phyloP scores from a whole-genome alignment of 768 basidiomycete species.

The Cystofilobasidium bisporidii region DNA sequence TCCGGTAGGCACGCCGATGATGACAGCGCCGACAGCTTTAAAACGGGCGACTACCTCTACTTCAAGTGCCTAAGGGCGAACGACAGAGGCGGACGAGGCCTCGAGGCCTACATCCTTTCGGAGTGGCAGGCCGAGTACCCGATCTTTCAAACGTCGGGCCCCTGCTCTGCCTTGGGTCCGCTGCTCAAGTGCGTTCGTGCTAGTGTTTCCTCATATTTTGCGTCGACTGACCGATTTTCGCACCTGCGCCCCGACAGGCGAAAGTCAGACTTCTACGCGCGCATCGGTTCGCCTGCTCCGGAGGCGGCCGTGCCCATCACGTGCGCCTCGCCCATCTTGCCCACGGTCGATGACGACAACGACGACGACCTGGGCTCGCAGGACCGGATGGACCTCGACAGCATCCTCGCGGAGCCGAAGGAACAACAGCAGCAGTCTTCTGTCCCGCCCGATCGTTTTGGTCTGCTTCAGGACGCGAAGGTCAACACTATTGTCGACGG shows the following conservation, averaged over 20 bases:
- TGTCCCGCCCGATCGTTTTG: not conserved
- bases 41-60: not conserved
- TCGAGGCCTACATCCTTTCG: not conserved
- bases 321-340: not conserved
- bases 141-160: not conserved
- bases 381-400: not conserved
- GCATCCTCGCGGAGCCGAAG: not conserved
- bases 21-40: not conserved
- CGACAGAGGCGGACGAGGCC: not conserved
- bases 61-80: not conserved
- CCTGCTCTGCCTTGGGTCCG: not conserved
- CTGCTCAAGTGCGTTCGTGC: not conserved
- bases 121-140: not conserved
- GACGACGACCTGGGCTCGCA: not conserved
- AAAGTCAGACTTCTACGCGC: not conserved
- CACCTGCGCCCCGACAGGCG: not conserved
- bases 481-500: not conserved
- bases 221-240: not conserved
- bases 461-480: not conserved
- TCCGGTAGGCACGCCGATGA: not conserved
- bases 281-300: not conserved
- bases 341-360: not conserved
- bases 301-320: not conserved
- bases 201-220: not conserved
- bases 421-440: not conserved